These are phyloP conservation scores for Nakazawaea wyomingensis DNA, from an alignment of 805 yeast genomes.

Conservation along the genomic window DNA sequence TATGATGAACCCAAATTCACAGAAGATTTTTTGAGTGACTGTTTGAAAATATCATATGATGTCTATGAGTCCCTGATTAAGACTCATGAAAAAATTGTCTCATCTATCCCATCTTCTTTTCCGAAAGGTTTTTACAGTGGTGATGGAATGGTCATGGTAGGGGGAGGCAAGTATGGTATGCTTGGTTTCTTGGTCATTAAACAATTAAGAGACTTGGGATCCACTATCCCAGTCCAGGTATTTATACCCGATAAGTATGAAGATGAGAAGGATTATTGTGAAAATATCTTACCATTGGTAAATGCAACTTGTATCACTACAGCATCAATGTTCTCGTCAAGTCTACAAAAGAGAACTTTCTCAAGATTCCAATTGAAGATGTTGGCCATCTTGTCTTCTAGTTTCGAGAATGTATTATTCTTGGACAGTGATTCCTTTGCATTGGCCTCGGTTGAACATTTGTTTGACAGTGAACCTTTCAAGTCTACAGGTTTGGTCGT, in stretches of 20 bases:
- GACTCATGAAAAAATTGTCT: constrained; percentile 3
- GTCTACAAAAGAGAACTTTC: constrained; percentile 30
- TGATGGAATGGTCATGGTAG: constrained; percentile 63
- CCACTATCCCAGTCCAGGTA: constrained; percentile 40
- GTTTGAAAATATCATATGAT: constrained; percentile 10
- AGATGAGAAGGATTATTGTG: constrained; percentile 42
- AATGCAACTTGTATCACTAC: constrained; percentile 58
- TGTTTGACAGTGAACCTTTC: constrained; percentile 43
- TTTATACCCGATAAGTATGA: constrained; percentile 39
- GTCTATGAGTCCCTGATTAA: constrained; percentile 10
- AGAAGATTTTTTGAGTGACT: constrained; percentile 8
- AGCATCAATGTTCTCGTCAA: constrained; percentile 34
- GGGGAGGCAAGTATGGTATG: constrained; percentile 65
- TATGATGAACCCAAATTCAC: constrained; percentile 8
- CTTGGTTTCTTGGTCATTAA: constrained; percentile 51
- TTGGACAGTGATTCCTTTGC: constrained; percentile 42
- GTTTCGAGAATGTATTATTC: constrained; percentile 40
- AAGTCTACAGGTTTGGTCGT: constrained; percentile 46
- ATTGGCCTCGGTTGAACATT: constrained; percentile 31
- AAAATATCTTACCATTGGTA: constrained; percentile 34
- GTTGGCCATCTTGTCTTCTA: constrained; percentile 37
- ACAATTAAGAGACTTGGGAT: constrained; percentile 41
- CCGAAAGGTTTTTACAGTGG: constrained; percentile 23
- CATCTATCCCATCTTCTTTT: constrained; percentile 8
- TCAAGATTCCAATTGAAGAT: constrained; percentile 32